Base-by-base conservation (phyloP, 148 eudicot species). In the Euryodendron excelsum region DNA sequence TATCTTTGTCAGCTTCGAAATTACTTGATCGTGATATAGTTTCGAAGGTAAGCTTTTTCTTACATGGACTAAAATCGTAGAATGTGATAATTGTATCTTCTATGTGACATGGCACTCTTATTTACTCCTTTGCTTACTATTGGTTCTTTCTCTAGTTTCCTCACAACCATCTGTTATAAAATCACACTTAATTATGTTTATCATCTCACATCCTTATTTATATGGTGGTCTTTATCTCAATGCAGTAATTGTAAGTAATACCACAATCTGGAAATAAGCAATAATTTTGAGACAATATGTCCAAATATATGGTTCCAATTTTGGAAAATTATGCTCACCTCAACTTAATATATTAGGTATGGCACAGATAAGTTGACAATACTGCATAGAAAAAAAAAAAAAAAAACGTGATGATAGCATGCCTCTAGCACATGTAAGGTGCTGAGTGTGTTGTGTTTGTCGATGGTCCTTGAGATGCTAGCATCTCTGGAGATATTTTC, bases 1-100 rank as follows among this genome's bases (percentile, higher is more conserved):
- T 95, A 63, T 89, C 94, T 39, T 78, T 95, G 34, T 87, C 97
- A 76, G 99, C 99, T 69, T 83, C 90, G 23, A 86, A 89, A 65
- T 82, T 95, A 63, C 88, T 74, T 60, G 98, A 95, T 79, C 91
- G 74, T 36, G 99, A 95, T 67, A 79, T 91, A 34, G 9, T 85
- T 69, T 95, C 99, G 12, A 93, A 90, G 99, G 97, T 91, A 89
- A 62, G 39, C 44, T 76, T 25, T 45, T 31, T 25, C 48, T 33
- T 45, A 3, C 18, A 17, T 25, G 20, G 20, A 58, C 50, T 64
- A 47, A 77, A 76, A 23, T 34, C 17, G 7, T 41, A 0, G 50
- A 21, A 41, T 41, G 7, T 59, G 63, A 41, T 5, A 41, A 41
- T 9, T 39, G 12, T 74, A 39, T 74, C 47, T 53, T 53, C 55